Conservation (phyloP, 176 grass and related monocot species). For the Dactylis glomerata region DNA sequence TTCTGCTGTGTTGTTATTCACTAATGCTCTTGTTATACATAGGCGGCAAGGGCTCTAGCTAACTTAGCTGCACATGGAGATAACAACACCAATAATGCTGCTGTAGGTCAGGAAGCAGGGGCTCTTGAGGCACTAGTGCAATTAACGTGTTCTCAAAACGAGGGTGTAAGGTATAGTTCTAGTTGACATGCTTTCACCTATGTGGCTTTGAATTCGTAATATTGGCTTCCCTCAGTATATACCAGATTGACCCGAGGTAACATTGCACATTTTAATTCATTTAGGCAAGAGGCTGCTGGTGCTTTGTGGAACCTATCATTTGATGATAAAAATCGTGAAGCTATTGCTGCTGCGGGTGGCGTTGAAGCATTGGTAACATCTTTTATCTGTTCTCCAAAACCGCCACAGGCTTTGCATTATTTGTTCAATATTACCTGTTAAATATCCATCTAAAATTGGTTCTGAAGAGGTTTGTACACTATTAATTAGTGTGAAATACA, state of each 20-base stretch:
- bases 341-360: conserved; percentile 86
- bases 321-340: conserved; percentile 99
- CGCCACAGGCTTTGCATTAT: not conserved
- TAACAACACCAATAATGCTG: conserved; percentile 92
- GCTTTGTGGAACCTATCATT: conserved; percentile 99
- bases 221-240: conserved; percentile 9
- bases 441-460: not conserved
- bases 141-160: conserved; percentile 91
- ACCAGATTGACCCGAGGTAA: conserved; percentile 24
- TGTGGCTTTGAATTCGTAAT: conserved; percentile 15
- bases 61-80: conserved; percentile 99
- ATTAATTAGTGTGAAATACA: not conserved
- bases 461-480: conserved; percentile 10
- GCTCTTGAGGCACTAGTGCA: conserved; percentile 95
- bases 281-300: conserved; percentile 98
- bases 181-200: conserved; percentile 3
- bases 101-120: conserved; percentile 96
- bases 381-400: not conserved
- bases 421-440: not conserved
- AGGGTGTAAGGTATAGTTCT: conserved; percentile 89
- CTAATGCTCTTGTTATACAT: conserved; percentile 26
- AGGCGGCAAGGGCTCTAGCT: conserved; percentile 97
- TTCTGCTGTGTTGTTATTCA: conserved; percentile 25
- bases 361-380: conserved; percentile 89
- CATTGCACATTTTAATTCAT: conserved; percentile 25